Percentiles rank a stretch among this genome's conserved stretches.
Conservation (phyloP, 108 stramenopile species). For the Tribonema minus region DNA sequence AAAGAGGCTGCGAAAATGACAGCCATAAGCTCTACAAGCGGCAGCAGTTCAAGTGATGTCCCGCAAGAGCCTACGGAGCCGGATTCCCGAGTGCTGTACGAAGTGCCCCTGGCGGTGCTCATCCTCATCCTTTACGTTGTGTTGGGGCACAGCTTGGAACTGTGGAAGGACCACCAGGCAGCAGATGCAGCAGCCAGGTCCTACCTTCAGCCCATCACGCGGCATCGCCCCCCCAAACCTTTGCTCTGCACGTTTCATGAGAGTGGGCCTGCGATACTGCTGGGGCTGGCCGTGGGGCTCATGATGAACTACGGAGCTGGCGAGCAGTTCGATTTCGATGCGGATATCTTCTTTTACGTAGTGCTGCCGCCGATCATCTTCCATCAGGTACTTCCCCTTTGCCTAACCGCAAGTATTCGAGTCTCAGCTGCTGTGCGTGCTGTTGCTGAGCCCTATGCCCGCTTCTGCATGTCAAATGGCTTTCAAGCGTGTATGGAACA, state of each 20-base stretch:
- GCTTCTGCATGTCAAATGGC: not conserved
- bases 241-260: conserved; percentile 44
- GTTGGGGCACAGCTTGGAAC: conserved; percentile 39
- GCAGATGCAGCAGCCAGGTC: conserved; percentile 2
- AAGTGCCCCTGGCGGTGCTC: conserved; percentile 1
- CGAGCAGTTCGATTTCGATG: conserved; percentile 47
- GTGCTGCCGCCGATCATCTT: conserved; percentile 59
- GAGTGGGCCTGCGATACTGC: conserved; percentile 35
- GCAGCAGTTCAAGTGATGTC: not conserved
- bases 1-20: no score
- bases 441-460: not conserved
- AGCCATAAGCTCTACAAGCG: not conserved
- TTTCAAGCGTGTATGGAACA: no score
- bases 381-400: conserved; percentile 25
- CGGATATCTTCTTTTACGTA: conserved; percentile 55
- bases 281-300: conserved; percentile 34
- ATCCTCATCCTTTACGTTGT: conserved; percentile 40
- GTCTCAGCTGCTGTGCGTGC: not conserved
- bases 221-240: not conserved
- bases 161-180: conserved; percentile 31
- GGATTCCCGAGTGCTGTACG: not conserved
- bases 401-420: not conserved
- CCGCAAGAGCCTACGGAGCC: not conserved
- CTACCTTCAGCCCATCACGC: not conserved
- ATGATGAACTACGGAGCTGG: conserved; percentile 46